Conservation (phyloP, 2,329 filamentous ascomycete genomes). For the Cytospora paraplurivora region DNA sequence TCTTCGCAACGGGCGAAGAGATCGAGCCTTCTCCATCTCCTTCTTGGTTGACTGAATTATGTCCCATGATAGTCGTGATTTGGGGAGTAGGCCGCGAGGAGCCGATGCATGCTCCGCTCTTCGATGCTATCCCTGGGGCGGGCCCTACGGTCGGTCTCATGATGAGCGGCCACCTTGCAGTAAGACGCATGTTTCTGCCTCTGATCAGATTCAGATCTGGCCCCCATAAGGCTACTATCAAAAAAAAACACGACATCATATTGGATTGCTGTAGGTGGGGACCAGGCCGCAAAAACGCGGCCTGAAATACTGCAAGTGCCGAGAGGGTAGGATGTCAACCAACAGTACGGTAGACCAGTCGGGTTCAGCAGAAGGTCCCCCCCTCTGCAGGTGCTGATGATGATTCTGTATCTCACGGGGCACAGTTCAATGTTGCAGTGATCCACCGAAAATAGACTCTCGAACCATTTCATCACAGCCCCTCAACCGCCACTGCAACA, state of each 20-base stretch:
- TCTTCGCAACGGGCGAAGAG: neutral
- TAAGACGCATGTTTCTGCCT: constrained; percentile 20
- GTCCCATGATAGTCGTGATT: constrained; percentile 16
- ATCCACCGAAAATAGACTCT: constrained; percentile 1
- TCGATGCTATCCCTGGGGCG: neutral
- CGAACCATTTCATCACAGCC: neutral
- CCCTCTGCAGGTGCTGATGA: constrained; percentile 16
- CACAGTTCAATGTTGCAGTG: neutral
- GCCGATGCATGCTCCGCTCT: neutral
- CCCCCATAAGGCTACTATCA: constrained; percentile 10
- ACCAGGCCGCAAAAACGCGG: neutral
- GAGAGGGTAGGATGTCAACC: neutral
- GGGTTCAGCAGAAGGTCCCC: constrained; percentile 11
- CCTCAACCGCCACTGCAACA: neutral
- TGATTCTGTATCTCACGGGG: constrained; percentile 10
- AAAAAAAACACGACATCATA: neutral
- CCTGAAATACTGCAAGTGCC: neutral
- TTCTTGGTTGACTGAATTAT: constrained; percentile 8
- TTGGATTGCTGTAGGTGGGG: constrained; percentile 2
- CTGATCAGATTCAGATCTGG: constrained; percentile 14
- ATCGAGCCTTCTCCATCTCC: constrained; percentile 6
- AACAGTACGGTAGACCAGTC: neutral
- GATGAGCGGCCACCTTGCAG: constrained; percentile 12
- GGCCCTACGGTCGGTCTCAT: constrained; percentile 15
- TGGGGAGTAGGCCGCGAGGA: constrained; percentile 6